Evolutionary conservation across 2,329 filamentous ascomycete species (phyloP), one percentile per base, ranked within the genome.

Genomic region (Talaromyces marneffei): DNA sequence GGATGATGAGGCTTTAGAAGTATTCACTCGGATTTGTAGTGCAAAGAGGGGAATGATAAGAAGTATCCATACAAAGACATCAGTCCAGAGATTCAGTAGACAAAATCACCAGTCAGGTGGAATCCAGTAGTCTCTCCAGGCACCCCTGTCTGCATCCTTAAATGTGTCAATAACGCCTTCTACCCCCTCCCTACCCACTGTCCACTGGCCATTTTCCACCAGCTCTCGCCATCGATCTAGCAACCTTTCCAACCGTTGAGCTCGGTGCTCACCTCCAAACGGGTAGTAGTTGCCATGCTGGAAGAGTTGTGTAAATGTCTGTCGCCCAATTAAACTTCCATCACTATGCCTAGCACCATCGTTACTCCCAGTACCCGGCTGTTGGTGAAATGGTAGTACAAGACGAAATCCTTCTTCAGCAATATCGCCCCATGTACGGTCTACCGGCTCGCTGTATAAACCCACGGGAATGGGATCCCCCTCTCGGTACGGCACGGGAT

Each of bases 321-420:
- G 63, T 57, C 57, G 62, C 44, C 29, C 56, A 57, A 27, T 37
- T 44, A 29, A 55, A 37, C n/a, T 39, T 39, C 56, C 56, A 65
- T 71, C 67, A 60, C 70, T 74, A 63, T 64, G 68, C 60, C 62
- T 50, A 57, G 62, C 66, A 59, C 63, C 69, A 65, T 65, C 67
- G 4, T 46, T 8, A 18, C 42, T 46, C 18, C 48, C 48, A 4
- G 2, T 29, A 53, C 29, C 48, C 7, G 27, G 48, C 48, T 53
- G 48, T 23, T 31, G 29, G 18, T 33, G n/a, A 31, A 59, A 59
- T 20, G 60, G 60, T 6, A 62, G 56, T n/a, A 62, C 27, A 29
- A 62, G 60, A 12, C 44, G 55, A 48, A 62, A 62, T 4, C 60
- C 60, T 1, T 57, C 29, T 44, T 62, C 60, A 37, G 54, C 56